Evolutionary conservation across 345 rosid species (phyloP).

Genomic region (Hirschfeldia incana): DNA sequence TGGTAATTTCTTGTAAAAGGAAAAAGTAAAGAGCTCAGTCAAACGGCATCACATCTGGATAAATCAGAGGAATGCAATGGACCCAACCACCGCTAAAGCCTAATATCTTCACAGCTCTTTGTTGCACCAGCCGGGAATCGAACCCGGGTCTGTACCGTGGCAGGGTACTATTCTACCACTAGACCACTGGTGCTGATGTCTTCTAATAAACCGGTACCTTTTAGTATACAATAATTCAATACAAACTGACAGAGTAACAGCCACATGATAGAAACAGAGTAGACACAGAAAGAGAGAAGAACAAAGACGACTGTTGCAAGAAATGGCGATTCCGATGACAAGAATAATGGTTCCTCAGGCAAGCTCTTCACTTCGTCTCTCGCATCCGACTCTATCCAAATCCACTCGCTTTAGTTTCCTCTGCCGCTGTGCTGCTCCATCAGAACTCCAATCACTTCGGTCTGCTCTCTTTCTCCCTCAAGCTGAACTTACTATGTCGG

Average conservation of each 20-base stretch:
- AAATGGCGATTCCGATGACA: constrained; percentile 61
- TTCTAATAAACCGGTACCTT: accelerated
- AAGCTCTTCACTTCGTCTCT: constrained; percentile 23
- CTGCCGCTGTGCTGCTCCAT: neutral
- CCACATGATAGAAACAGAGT: constrained; percentile 6
- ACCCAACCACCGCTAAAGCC: neutral
- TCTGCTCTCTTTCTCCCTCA: neutral
- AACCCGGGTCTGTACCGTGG: constrained; percentile 84
- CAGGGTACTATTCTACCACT: constrained; percentile 87
- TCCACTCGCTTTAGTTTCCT: neutral
- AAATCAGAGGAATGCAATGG: neutral
- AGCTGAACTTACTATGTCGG: neutral
- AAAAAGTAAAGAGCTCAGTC: neutral
- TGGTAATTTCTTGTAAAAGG: too few species aligned
- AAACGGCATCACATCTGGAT: neutral
- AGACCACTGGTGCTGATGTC: constrained; percentile 66
- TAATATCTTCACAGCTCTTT: neutral
- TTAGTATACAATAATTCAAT: neutral
- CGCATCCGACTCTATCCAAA: neutral
- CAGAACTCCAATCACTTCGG: constrained; percentile 36
- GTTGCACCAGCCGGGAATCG: constrained; percentile 30
- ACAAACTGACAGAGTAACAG: neutral
- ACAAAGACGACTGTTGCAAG: constrained; percentile 3
- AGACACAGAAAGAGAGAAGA: neutral
- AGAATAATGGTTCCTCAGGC: constrained; percentile 46